Evolutionary conservation across 2,329 filamentous ascomycete genomes (phyloP), one percentile per base, ranked within the genome.

Genomic region (Colletotrichum abscissum): DNA sequence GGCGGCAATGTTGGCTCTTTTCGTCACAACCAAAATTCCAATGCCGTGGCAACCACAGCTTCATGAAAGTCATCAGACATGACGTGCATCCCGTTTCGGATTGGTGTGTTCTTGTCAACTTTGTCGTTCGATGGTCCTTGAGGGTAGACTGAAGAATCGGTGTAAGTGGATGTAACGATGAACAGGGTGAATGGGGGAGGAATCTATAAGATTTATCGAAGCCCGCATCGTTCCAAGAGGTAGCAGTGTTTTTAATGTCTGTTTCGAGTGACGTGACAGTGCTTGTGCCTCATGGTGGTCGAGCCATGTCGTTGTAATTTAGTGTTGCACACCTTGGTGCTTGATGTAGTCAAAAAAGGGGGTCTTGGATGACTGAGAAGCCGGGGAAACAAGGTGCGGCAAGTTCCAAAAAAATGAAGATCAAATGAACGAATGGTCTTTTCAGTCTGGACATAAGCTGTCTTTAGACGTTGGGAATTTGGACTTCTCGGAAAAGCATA

Each of bases 401-500:
- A 56, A 46, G 30, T 16, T 9, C 26, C 11, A 49, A 11, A 16
- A 16, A 52, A 30, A 19, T 4, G 38, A 33, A 63, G 46, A 19
- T 22, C 16, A 56, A 60, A 62, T 60, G 33, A 70, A 73, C 54
- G 1, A 33, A n/a, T 62, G 19, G 55, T 52, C 55, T 30, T 52
- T 63, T 55, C n/a, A 7, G 19, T 33, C 55, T 30, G 30, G 54
- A 69, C 28, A 19, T 26, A 28, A 28, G 66, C 52, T 60, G 67
- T 26, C 38, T 65, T 62, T 65, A 70, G 70, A 65, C 14, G 55
- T 54, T 73, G 60, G 70, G 57, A 60, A 52, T 70, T 64, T 63
- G 66, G 70, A 70, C 66, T 38, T 65, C 60, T 60, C 62, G 46
- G 67, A 70, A 67, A 73, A 65, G 56, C 30, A 19, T 59, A 65